A percentile compares a stretch with the other conserved stretches of the same genome.
phyloP scores from a whole-genome alignment of 2,329 filamentous ascomycete species.

The Colletotrichum magnum region DNA sequence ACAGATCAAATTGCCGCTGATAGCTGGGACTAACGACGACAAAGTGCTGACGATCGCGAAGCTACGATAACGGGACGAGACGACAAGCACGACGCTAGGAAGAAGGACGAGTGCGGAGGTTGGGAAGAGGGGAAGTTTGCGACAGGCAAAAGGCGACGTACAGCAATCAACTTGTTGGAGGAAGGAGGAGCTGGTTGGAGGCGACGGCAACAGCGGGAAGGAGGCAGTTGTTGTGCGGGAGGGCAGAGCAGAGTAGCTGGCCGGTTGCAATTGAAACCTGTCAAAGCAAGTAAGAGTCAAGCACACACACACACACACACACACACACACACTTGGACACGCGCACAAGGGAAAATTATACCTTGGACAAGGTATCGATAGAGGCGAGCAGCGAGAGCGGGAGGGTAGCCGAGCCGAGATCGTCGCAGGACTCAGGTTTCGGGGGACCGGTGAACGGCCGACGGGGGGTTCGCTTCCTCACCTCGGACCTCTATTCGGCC shows the following conservation, averaged over 20 bases:
- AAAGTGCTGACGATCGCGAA: conserved; percentile 34
- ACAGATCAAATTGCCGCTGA: not conserved
- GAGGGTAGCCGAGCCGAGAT: conserved; percentile 38
- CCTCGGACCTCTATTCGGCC: conserved; percentile 38
- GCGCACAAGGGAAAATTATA: conserved; percentile 9
- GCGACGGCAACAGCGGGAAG: not conserved
- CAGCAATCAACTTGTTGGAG: not conserved
- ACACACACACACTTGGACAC: not conserved
- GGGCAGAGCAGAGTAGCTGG: conserved; percentile 2
- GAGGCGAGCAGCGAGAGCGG: conserved; percentile 27
- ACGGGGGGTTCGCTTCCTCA: conserved; percentile 2
- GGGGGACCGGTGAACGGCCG: conserved; percentile 23
- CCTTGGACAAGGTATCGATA: conserved; percentile 13
- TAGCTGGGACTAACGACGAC: conserved; percentile 25
- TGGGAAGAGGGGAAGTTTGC: conserved; percentile 24
- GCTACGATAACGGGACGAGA: conserved; percentile 7
- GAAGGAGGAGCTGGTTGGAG: not conserved
- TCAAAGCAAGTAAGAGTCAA: conserved; percentile 27
- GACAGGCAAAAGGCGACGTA: conserved; percentile 6
- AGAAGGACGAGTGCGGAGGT: conserved; percentile 6
- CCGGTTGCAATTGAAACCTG: conserved; percentile 38
- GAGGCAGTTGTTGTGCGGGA: conserved; percentile 9
- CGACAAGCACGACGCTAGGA: conserved; percentile 26
- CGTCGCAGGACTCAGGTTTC: conserved; percentile 33
- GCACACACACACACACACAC: not conserved